phyloP scores from a whole-genome alignment of 1,139 yeast genomes.

The Debaryomyces psychrophilus region DNA sequence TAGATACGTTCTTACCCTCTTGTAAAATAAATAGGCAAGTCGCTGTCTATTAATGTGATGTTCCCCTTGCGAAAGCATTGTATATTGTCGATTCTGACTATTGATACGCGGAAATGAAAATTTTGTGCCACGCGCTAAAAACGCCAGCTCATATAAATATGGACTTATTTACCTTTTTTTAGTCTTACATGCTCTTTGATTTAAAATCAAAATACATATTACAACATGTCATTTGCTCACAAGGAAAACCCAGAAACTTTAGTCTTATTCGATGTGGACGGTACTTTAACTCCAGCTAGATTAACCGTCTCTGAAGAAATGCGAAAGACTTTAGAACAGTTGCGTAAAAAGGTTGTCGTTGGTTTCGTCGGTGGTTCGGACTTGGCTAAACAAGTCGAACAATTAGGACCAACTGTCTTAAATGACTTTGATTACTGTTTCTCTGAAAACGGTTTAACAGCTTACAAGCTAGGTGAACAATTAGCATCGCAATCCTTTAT shows the following conservation, averaged over 20 bases:
- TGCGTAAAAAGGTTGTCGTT: constrained; percentile 88
- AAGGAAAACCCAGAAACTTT: constrained; percentile 61
- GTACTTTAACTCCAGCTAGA: constrained; percentile 98
- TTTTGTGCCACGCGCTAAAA: constrained; percentile 8
- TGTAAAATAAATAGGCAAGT: neutral
- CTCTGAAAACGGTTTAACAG: constrained; percentile 97
- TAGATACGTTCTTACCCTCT: neutral
- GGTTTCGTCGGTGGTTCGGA: constrained; percentile 99
- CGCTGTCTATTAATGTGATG: neutral
- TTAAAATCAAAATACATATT: neutral
- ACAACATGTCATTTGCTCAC: constrained; percentile 51
- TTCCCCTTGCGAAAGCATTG: neutral
- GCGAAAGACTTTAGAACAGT: constrained; percentile 64
- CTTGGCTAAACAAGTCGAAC: constrained; percentile 92
- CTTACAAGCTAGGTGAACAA: constrained; percentile 86
- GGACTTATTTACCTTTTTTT: neutral
- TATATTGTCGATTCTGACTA: neutral
- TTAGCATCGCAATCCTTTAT: constrained; percentile 93
- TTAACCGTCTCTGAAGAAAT: constrained; percentile 79
- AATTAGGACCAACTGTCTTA: constrained; percentile 79
- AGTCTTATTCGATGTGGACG: constrained; percentile 96
- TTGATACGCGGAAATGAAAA: constrained; percentile 5
- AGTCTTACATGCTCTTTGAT: neutral
- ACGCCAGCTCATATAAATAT: constrained; percentile 1
- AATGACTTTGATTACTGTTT: constrained; percentile 91